Evolutionary conservation across 75 land plant species (phyloP).

Genomic region (Sequoia sempervirens): DNA sequence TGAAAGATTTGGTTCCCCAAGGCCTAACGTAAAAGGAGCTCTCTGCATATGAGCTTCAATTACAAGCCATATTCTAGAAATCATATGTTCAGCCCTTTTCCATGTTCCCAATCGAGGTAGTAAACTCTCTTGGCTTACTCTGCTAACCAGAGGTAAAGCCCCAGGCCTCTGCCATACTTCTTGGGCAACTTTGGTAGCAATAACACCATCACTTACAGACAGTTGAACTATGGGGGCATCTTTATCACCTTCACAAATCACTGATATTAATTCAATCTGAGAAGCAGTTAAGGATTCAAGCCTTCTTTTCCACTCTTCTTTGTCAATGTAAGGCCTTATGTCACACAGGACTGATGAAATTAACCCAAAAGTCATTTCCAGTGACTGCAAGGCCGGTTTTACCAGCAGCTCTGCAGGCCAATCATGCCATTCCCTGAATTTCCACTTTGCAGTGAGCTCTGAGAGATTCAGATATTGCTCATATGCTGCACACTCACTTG

Average conservation of each 20-base stretch:
- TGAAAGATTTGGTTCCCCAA: too few relatives aligned
- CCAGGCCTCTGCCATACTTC: constrained; percentile 60
- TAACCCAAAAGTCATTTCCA: not conserved
- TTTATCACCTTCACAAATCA: constrained; percentile 44
- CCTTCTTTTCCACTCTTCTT: too few relatives aligned
- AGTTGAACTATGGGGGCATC: constrained; percentile 45
- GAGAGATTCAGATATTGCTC: too few relatives aligned
- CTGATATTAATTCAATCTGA: constrained; percentile 58
- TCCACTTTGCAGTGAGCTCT: constrained; percentile 3
- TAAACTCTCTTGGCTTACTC: constrained; percentile 60
- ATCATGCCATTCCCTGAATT: not conserved
- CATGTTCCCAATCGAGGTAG: constrained; percentile 64
- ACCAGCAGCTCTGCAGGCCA: not conserved
- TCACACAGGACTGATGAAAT: too few relatives aligned
- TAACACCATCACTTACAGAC: constrained; percentile 14
- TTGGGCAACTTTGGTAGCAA: constrained; percentile 32
- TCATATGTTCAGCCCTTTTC: constrained; percentile 46
- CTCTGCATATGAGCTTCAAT: too few relatives aligned
- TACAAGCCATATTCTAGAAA: too few relatives aligned
- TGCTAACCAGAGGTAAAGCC: constrained; percentile 11
- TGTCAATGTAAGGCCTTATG: too few relatives aligned
- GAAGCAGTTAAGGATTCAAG: constrained; percentile 6
- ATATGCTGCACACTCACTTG: constrained; percentile 26
- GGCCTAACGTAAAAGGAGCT: too few relatives aligned
- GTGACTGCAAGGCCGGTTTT: not conserved